Evolutionary conservation across 1,284 basidiomycete species (phyloP), one percentile per base, ranked within the genome.

Genomic region (Athelia sp.): DNA sequence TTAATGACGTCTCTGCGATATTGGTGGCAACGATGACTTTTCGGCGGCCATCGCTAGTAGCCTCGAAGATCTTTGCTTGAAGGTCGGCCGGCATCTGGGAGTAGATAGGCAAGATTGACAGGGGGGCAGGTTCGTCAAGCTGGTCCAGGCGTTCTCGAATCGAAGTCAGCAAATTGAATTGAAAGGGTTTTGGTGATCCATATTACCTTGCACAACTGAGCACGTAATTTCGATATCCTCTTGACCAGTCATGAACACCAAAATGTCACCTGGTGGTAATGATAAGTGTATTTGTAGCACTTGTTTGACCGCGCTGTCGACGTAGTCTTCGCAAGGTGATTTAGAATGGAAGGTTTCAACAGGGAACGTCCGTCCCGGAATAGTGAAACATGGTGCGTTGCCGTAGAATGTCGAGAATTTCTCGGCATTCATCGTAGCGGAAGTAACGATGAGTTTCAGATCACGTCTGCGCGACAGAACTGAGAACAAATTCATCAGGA

Each of bases 181-280:
- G 6, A 19, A 4, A n/a, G n/a, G n/a, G n/a, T 8, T 19, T 38
- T 11, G 4, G 23, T 45, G 31, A 40, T 21, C 45, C 22, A 32
- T 60, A 76, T 47, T 52, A 92, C 92, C 90, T 66, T 87, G 81
- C 14, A 97, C 75, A 23, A 97, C 93, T 58, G 91, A 86, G 63
- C 93, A 97, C 1, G 93, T 97, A 36, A 93, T 78, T 66, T 98
- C 93, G 54, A 99, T 99, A 65, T 99, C 97, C 69, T 99, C 97
- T 69, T 99, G 97, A 49, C 97, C 97, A 22, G 97, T 99, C 96
- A 99, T 99, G 68, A 99, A 99, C 14, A 99, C 93, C 32, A 99
- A 76, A 50, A 99, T 92, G 70, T 99, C 97, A 4, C 97, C 97
- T 0, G 84, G 83, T n/a, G 94, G 93, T 17, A 90, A 79, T 0